Conservation (phyloP, 2,329 filamentous ascomycete genomes). For the Penicillium decumbens region DNA sequence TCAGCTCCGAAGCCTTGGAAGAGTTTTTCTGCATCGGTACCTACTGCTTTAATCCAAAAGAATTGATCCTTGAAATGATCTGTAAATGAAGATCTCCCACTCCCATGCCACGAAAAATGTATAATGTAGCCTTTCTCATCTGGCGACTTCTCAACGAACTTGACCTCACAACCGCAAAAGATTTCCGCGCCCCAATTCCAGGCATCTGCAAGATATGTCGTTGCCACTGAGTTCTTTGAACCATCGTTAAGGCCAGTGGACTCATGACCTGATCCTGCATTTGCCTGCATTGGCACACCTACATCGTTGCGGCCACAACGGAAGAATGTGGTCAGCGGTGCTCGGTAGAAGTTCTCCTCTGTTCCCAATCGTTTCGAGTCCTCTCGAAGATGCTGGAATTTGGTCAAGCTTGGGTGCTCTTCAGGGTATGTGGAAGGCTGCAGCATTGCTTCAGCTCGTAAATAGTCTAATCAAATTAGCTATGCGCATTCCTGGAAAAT, state of each 20-base stretch:
- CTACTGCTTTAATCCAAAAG: conserved; percentile 60
- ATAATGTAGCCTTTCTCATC: conserved; percentile 56
- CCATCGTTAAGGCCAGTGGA: background rate
- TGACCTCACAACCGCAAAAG: conserved; percentile 65
- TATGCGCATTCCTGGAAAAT: background rate
- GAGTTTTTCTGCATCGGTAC: background rate
- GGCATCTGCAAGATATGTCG: conserved; percentile 64
- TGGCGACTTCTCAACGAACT: conserved; percentile 54
- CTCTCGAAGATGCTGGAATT: conserved; percentile 6
- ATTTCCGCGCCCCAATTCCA: conserved; percentile 70
- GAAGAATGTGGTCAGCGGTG: background rate
- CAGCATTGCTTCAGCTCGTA: conserved; percentile 14
- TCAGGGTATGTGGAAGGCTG: conserved; percentile 15
- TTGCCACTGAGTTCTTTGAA: conserved; percentile 52
- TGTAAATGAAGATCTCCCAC: conserved; percentile 52
- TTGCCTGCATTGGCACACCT: background rate
- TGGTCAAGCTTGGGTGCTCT: background rate
- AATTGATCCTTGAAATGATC: conserved; percentile 54
- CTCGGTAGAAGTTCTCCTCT: conserved; percentile 12
- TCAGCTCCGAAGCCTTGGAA: background rate
- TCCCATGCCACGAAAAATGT: conserved; percentile 61
- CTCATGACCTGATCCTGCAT: background rate
- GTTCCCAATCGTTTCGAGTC: conserved; percentile 34
- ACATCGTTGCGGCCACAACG: background rate
- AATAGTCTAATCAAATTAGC: conserved; percentile 10